phyloP scores from a whole-genome alignment of 1,284 basidiomycete genomes.

The Limonomyces culmigenus region DNA sequence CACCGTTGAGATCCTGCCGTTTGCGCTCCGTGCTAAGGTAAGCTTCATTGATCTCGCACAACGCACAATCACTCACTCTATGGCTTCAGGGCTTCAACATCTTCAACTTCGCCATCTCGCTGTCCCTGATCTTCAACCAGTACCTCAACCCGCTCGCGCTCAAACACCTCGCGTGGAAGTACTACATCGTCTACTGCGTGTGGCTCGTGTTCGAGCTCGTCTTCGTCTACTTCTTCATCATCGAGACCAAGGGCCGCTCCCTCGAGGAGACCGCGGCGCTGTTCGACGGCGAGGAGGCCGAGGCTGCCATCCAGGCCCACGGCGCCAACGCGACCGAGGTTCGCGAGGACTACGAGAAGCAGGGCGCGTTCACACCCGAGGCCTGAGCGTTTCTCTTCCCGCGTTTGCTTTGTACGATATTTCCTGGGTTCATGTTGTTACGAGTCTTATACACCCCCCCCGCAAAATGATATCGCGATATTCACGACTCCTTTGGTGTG shows the following conservation, averaged over 20 bases:
- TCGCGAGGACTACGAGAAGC: neutral
- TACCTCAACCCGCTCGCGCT: conserved; percentile 68
- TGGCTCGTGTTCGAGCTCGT: conserved; percentile 21
- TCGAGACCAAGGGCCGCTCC: conserved; percentile 24
- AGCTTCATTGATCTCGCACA: too few species aligned
- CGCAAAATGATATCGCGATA: too few species aligned
- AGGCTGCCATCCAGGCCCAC: neutral
- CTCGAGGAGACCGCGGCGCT: conserved; percentile 23
- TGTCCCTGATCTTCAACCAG: conserved; percentile 64
- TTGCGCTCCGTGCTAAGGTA: conserved; percentile 58
- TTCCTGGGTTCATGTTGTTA: too few species aligned
- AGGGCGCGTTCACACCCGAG: neutral
- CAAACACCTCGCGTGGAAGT: conserved; percentile 41
- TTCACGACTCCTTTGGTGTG: too few species aligned
- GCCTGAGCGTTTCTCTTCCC: too few species aligned
- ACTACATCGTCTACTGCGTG: conserved; percentile 31
- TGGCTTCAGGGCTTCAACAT: conserved; percentile 62
- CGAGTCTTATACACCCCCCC: too few species aligned
- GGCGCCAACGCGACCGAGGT: neutral
- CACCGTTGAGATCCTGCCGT: conserved; percentile 61
- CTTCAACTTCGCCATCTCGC: conserved; percentile 47
- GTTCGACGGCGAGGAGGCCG: conserved; percentile 1
- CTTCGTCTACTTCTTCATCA: conserved; percentile 21
- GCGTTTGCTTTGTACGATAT: too few species aligned
- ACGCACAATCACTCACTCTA: too few species aligned